A percentile compares a stretch with the other conserved stretches of the same genome.
These are phyloP conservation scores for Backusella sp. DNA, from an alignment of 192 early-diverging fungal genomes.

Conservation along the genomic window DNA sequence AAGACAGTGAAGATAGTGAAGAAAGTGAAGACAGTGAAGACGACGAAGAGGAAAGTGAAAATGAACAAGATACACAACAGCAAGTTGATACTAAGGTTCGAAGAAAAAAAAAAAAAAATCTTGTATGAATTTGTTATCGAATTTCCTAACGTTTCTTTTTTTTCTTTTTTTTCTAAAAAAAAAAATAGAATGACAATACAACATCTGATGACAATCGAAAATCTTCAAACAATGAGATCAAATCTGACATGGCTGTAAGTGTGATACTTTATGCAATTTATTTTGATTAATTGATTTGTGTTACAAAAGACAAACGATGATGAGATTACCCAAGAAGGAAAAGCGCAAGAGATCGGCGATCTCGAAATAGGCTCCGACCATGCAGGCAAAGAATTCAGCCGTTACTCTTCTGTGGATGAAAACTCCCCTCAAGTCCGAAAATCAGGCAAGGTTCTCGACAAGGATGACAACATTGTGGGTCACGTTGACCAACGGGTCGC, in stretches of 20 bases:
- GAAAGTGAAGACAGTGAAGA: neutral
- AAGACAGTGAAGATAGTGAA: neutral
- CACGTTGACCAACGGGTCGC: neutral
- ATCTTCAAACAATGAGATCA: neutral
- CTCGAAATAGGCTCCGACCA: neutral
- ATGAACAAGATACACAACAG: neutral
- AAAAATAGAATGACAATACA: neutral
- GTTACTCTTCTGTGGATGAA: neutral
- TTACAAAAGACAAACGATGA: neutral
- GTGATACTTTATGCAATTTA: neutral
- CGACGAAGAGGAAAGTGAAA: neutral
- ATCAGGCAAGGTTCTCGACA: constrained; percentile 11
- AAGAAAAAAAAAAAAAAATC: neutral
- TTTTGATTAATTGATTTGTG: neutral
- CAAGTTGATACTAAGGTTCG: neutral
- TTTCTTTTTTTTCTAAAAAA: neutral
- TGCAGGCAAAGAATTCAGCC: neutral
- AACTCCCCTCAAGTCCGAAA: neutral
- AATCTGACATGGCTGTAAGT: neutral
- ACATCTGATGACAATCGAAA: neutral
- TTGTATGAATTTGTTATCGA: neutral
- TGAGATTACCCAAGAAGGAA: neutral
- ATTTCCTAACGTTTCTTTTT: neutral
- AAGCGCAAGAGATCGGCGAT: neutral
- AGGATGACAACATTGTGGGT: constrained; percentile 19